phyloP scores from a whole-genome alignment of 192 early-diverging fungal genomes.

The Coemansia pectinata region DNA sequence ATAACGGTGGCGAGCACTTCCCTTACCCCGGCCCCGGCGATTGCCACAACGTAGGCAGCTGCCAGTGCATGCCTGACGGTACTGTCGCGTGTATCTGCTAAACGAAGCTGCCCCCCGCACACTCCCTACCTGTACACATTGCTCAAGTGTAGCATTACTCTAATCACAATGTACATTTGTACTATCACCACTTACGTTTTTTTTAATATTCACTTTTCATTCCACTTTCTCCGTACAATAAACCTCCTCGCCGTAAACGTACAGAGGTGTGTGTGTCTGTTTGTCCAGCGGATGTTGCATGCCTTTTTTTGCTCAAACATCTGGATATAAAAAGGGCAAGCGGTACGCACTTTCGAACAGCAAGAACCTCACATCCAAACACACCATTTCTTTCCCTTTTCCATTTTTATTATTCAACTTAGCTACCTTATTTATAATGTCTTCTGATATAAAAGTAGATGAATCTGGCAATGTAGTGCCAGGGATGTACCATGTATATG shows the following conservation, averaged over 20 bases:
- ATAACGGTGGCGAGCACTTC: constrained; percentile 38
- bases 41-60: constrained; percentile 35
- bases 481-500: neutral
- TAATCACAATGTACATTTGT: constrained; percentile 6
- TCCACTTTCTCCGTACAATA: neutral
- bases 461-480: neutral
- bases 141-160: constrained; percentile 4
- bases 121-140: neutral
- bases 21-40: constrained; percentile 46
- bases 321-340: neutral
- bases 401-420: neutral
- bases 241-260: neutral
- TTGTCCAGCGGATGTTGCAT: neutral
- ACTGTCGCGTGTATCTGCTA: constrained; percentile 46
- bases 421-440: neutral
- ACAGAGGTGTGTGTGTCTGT: neutral
- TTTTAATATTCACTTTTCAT: neutral
- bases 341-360: too few relatives aligned
- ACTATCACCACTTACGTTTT: neutral
- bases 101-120: neutral
- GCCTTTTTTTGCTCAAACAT: neutral
- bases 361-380: too few relatives aligned
- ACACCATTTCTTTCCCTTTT: neutral
- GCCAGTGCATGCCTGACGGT: constrained; percentile 37
- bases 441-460: neutral